These are phyloP conservation scores for Ceratobasidium sp. DNA, from an alignment of 1,284 basidiomycete genomes.

Conservation along the genomic window DNA sequence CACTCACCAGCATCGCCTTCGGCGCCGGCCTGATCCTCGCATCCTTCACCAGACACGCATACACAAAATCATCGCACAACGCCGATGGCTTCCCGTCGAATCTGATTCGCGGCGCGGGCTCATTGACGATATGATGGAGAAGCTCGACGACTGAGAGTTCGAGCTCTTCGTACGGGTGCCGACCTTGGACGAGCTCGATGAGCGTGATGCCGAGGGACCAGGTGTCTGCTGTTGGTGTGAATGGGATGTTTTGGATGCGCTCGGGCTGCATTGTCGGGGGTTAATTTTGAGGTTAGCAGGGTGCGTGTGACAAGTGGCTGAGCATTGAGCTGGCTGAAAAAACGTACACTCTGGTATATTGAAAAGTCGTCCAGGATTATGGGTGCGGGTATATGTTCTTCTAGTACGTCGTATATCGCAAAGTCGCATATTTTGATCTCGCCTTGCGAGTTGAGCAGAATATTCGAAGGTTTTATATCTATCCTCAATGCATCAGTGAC, in stretches of 20 bases:
- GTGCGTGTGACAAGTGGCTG: constrained; percentile 16
- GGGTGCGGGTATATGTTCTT: constrained; percentile 94
- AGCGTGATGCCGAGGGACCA: constrained; percentile 97
- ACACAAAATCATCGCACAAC: constrained; percentile 83
- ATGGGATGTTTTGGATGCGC: constrained; percentile 97
- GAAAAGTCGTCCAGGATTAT: constrained; percentile 96
- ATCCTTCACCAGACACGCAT: constrained; percentile 88
- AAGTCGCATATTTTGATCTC: constrained; percentile 99
- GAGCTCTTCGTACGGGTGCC: constrained; percentile 89
- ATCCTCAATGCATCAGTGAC: background rate
- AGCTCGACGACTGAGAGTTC: constrained; percentile 94
- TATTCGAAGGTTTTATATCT: constrained; percentile 99
- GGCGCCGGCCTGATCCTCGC: constrained; percentile 81
- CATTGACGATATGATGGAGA: constrained; percentile 97
- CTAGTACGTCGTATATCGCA: constrained; percentile 97
- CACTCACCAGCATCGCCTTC: constrained; percentile 82
- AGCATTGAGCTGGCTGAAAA: background rate
- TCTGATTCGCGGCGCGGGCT: constrained; percentile 87
- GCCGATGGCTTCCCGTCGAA: constrained; percentile 77
- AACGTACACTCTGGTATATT: constrained; percentile 97
- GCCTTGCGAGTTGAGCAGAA: constrained; percentile 93
- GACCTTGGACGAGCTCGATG: constrained; percentile 93
- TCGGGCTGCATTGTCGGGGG: constrained; percentile 78
- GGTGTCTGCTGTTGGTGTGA: constrained; percentile 97
- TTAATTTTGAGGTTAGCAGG: constrained; percentile 21